Evolutionary conservation across 2,329 filamentous ascomycete species (phyloP), one percentile per base, ranked within the genome.

Genomic region (Cryphonectria nitschkei): DNA sequence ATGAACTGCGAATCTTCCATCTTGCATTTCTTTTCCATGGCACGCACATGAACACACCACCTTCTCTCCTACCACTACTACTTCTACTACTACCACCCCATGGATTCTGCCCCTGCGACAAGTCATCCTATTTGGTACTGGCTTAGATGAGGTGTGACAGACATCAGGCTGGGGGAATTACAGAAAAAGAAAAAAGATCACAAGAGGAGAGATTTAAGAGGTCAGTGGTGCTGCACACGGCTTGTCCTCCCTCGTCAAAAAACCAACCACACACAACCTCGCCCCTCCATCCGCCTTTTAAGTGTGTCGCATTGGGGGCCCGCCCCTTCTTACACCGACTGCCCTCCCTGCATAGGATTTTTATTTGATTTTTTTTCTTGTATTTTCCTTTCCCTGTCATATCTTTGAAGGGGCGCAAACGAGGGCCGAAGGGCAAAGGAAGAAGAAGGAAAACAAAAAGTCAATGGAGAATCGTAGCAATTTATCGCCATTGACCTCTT

Each of bases 331-430:
- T 37, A 68, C 50, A 39, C 65, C 37, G 13, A 50, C 62, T 68
- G 46, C 29, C 46, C 66, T 71, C 66, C 71, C 67, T 72, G 72
- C 74, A 73, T 64, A 66, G 73, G 26, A 64, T 46, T 46, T n/a
- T 16, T 11, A 34, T 37, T 64, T 64, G 2, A n/a, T 65, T 32
- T 65, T 34, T 58, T 39, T 39, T 39, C 1, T 39, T 39, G 1
- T 39, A 13, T 9, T 9, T 37, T 1, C 11, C 37, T 5, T 37
- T 37, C 34, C 50, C 52, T 29, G n/a, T 16, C n/a, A 56, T 56
- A 65, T 39, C 52, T 22, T 11, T 56, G 14, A 19, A 52, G 32
- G 63, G 68, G 54, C 58, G 52, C 41, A 65, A 37, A 46, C 9
- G 39, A 56, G 34, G 56, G 37, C 46, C 39, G 56, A 54, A 46